Base-by-base conservation (phyloP, 371 early-diverging fungal species). In the Mortierella sp. region DNA sequence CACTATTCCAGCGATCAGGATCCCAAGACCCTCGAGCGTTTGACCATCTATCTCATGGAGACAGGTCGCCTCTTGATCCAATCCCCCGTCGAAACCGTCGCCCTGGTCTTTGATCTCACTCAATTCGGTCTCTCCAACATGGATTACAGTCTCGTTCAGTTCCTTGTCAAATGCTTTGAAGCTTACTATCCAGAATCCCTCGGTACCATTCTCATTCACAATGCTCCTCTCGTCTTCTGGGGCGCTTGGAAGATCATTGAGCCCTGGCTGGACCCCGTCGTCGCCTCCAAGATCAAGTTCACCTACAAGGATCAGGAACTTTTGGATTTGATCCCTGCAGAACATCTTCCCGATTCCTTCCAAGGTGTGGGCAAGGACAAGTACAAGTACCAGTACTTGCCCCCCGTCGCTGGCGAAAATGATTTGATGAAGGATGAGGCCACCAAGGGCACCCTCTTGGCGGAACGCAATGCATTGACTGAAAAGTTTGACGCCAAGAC, bases 221-320 rank as follows among this genome's bases (percentile, higher is more conserved):
- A 90, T 61, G 95, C 95, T 0, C 95, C 96, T 14, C 91, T 94
- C 87, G 86, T 94, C 55, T 96, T 95, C 81, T 86, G 89, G 61
- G 92, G 94, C 72, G 87, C 92, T 18, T 95, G 91, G 91, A 89
- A 84, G 64, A 78, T 93, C 71, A 90, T 94, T 55, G 83, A 89
- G n/a, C 91, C 93, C 21, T 80, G 93, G 71, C 82, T 97, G 27
- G 97, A 97, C 83, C 97, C 97, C 28, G 94, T 94, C 12, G 95
- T 97, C 4, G 92, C 90, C 1, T 79, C 87, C 76, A 97, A 97
- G 82, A 89, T 97, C 74, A 82, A 83, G 26, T 96, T 97, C 72
- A 88, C 91, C 26, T 88, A 90, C 39, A 80, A 83, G 18, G 90
- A 91, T 26, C 43, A 69, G 30, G 83, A 83, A 27, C 68, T 96